Evolutionary conservation across 176 grass and related monocot species (phyloP), one percentile per base, ranked within the genome.

Genomic region (Zoysia japonica): DNA sequence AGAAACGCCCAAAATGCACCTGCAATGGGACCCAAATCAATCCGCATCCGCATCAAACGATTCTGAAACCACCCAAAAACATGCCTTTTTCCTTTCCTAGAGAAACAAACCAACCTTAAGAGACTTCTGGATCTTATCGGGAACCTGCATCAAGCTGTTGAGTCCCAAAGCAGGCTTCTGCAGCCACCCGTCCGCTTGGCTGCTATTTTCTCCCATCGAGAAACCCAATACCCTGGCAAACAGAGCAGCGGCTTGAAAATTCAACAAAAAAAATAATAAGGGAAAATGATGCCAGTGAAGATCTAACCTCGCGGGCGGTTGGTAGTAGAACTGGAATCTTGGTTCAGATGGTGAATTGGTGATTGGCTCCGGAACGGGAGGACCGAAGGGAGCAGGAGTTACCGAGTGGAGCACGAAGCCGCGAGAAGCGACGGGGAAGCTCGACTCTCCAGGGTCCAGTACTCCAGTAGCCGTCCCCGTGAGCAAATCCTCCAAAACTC

Each of bases 1-100:
- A 59, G 65, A 90, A 83, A 74, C 85, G 78, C 74, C 68, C 82
- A 52, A 92, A 85, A 82, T 90, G 90, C 68, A 87, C 52, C 92
- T 94, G 14, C 3, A 3, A 28, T 40, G 82, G 54, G 62, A 77
- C 49, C n/a, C 78, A 79, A 65, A 57, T 7, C 0, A 66, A n/a
- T 71, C 73, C n/a, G 72, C 8, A 78, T 61, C 19, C 43, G 54
- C 48, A 11, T 28, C 46, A 19, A 44, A 6, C 46, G 42, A 50
- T 70, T 64, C 67, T 13, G n/a, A 61, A 44, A 17, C 17, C 2
- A 17, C 1, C 1, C 2, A 20, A 9, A 9, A 50, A 59, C 6
- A 49, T 64, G 61, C 55, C 73, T 10, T 39, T 13, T 52, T 74
- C 4, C 16, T n/a, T 17, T 56, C 53, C 14, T n/a, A 28, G 67